Conservation (phyloP, 1,284 basidiomycete species). For the Heterobasidion irregulare region DNA sequence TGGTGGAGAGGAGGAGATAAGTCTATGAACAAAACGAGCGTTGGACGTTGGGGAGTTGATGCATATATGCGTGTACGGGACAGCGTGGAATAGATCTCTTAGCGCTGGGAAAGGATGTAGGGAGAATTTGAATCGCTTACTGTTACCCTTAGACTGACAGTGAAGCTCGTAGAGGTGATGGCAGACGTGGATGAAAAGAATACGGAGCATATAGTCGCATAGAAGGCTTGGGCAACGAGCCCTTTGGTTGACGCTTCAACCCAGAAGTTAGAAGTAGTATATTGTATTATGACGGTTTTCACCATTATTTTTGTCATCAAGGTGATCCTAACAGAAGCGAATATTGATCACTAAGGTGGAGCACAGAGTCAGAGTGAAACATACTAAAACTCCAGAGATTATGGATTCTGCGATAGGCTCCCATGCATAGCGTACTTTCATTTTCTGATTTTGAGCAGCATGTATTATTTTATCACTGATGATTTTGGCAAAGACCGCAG, state of each 20-base stretch:
- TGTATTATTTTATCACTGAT: conserved; percentile 20
- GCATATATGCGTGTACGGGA: conserved; percentile 8
- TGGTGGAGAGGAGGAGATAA: conserved; percentile 23
- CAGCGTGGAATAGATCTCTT: not conserved
- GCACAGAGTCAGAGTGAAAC: conserved; percentile 1
- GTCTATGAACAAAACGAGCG: conserved; percentile 10
- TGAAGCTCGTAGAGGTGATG: conserved; percentile 12
- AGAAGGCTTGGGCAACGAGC: conserved; percentile 18
- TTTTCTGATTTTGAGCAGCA: conserved; percentile 11
- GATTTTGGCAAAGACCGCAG: conserved; percentile 17
- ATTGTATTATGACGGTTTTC: not conserved
- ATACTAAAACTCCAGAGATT: conserved; percentile 24
- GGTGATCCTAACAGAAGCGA: conserved; percentile 6
- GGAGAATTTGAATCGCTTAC: conserved; percentile 12
- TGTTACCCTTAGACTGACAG: conserved; percentile 20
- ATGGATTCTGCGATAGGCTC: conserved; percentile 19
- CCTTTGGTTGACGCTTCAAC: conserved; percentile 12
- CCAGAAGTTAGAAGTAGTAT: not conserved
- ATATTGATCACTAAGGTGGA: not conserved
- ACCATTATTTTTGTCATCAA: conserved; percentile 9
- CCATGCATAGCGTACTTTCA: conserved; percentile 18
- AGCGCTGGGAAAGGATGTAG: not conserved
- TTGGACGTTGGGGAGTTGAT: not conserved
- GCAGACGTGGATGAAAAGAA: conserved; percentile 21
- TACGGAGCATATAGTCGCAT: conserved; percentile 19